These are phyloP conservation scores for Pleurotus sapidus DNA, from an alignment of 768 basidiomycete species.

Conservation along the genomic window DNA sequence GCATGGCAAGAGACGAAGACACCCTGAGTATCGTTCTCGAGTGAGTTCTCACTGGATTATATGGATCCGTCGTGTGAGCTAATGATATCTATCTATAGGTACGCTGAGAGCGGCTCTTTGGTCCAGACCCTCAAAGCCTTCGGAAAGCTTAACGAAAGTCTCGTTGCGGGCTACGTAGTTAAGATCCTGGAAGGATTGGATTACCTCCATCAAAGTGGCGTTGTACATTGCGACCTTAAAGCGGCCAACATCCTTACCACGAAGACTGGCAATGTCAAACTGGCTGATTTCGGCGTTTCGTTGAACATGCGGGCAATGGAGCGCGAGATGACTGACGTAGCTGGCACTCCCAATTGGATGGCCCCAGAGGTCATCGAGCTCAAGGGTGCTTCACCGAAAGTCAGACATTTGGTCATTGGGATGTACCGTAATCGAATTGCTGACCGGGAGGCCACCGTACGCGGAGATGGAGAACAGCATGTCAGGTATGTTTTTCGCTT, in stretches of 20 bases:
- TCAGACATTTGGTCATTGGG: conserved; percentile 96
- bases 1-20: conserved; percentile 87
- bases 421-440: conserved; percentile 91
- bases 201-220: conserved; percentile 86
- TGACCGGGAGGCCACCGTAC: conserved; percentile 92
- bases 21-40: conserved; percentile 92
- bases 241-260: conserved; percentile 99
- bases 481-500: conserved; percentile 57
- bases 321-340: conserved; percentile 78
- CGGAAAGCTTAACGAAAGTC: conserved; percentile 87
- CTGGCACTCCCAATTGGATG: conserved; percentile 99
- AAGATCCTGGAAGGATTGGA: conserved; percentile 96
- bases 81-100: conserved; percentile 44
- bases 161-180: conserved; percentile 91
- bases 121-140: conserved; percentile 92
- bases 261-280: conserved; percentile 95
- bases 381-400: conserved; percentile 89
- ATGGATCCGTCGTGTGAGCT: conserved; percentile 14
- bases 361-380: conserved; percentile 97
- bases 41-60: conserved; percentile 46
- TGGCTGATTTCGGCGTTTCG: conserved; percentile 97
- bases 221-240: conserved; percentile 98
- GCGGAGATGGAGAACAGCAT: conserved; percentile 86
- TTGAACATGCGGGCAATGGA: conserved; percentile 92
- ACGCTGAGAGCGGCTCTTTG: conserved; percentile 94